Percentiles rank a stretch among this genome's conserved stretches.
Evolutionary conservation across 1,139 yeast species (phyloP).

Genomic region (Pichia norvegensis): DNA sequence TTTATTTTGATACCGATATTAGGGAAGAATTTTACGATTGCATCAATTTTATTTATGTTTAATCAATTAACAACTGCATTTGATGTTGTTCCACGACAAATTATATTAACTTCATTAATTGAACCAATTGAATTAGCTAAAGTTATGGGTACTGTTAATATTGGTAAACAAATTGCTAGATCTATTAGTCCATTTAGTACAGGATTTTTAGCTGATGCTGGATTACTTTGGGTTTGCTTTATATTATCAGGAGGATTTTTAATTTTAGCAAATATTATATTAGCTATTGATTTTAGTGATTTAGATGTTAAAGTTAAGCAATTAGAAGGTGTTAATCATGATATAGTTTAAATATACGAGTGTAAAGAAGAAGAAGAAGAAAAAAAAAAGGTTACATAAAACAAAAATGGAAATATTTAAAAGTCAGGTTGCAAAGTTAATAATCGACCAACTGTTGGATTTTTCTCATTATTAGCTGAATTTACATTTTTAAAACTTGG

Average conservation of each 20-base stretch:
- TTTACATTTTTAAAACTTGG: constrained; percentile 12
- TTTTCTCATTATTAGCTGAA: constrained; percentile 4
- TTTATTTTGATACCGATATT: constrained; percentile 46
- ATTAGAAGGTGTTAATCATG: constrained; percentile 25
- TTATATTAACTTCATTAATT: constrained; percentile 62
- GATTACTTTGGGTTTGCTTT: constrained; percentile 49
- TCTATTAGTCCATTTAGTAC: constrained; percentile 76
- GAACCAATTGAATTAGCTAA: constrained; percentile 53
- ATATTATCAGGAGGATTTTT: constrained; percentile 53
- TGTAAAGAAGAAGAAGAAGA: background rate
- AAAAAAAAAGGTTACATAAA: background rate
- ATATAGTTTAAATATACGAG: constrained; percentile 1
- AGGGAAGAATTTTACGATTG: constrained; percentile 27
- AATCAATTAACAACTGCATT: constrained; percentile 58
- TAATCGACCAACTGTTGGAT: constrained; percentile 9
- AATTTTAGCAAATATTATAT: constrained; percentile 37
- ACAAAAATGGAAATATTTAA: background rate
- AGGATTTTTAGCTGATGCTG: constrained; percentile 57
- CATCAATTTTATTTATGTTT: constrained; percentile 34
- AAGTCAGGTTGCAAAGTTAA: constrained; percentile 6
- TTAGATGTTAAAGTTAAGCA: constrained; percentile 33
- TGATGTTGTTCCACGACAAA: constrained; percentile 91
- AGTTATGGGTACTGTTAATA: constrained; percentile 79
- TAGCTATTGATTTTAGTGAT: constrained; percentile 36
- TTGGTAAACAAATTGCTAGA: constrained; percentile 78